These are phyloP conservation scores for Phytophthora hibernalis DNA, from an alignment of 352 stramenopile genomes.

Conservation along the genomic window DNA sequence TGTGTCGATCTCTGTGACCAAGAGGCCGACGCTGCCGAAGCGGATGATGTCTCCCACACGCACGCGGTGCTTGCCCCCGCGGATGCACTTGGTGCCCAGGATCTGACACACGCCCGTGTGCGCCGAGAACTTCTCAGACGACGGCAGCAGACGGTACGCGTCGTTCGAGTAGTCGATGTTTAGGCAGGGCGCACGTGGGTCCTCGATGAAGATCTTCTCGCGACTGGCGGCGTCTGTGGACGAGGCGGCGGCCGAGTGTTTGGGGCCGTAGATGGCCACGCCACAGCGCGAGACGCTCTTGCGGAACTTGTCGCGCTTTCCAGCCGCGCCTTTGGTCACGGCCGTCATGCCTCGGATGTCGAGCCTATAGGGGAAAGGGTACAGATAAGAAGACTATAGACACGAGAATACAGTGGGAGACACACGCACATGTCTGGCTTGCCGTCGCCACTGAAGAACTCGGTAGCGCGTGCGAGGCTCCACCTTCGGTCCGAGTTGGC, in stretches of 20 bases:
- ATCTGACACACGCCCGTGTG: conserved; percentile 91
- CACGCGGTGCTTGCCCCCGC: conserved; percentile 82
- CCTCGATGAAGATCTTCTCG: conserved; percentile 90
- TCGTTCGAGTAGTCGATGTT: conserved; percentile 91
- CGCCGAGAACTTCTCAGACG: conserved; percentile 87
- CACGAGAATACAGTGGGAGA: too few relatives aligned
- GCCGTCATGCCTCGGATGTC: conserved; percentile 90
- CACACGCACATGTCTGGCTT: conserved; percentile 85
- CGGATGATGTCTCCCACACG: conserved; percentile 88
- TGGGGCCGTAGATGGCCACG: conserved; percentile 88
- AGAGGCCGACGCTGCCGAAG: conserved; percentile 81
- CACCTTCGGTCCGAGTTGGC: conserved; percentile 74
- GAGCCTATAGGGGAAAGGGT: conserved; percentile 44
- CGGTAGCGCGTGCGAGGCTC: conserved; percentile 85
- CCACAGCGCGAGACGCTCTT: conserved; percentile 87
- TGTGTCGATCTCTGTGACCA: conserved; percentile 89
- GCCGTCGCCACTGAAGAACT: conserved; percentile 90
- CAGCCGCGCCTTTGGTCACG: conserved; percentile 83
- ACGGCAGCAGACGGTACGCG: conserved; percentile 84
- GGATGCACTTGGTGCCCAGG: conserved; percentile 87
- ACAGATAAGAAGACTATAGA: not conserved
- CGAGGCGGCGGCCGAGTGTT: conserved; percentile 62
- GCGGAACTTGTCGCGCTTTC: conserved; percentile 90
- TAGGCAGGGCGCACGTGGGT: conserved; percentile 80
- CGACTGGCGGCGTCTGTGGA: conserved; percentile 35